Conservation (phyloP, 768 basidiomycete genomes). For the Hygrophorus pudorinus region DNA sequence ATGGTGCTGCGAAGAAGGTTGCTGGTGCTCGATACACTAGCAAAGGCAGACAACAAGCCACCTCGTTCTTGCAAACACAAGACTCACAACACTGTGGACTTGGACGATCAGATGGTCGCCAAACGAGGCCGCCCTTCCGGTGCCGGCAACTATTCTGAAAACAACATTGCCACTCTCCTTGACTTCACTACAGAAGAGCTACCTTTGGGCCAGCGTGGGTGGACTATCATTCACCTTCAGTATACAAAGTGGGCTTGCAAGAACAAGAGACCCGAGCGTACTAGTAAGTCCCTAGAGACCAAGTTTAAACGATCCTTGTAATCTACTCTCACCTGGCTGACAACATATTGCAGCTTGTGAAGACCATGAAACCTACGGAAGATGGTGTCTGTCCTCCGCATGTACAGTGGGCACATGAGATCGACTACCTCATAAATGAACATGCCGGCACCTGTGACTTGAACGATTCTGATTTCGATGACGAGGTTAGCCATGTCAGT, state of each 20-base stretch:
- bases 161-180: slow-evolving; percentile 12
- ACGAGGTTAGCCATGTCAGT: neutral
- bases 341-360: slow-evolving; percentile 10
- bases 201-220: slow-evolving; percentile 15
- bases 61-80: too few species aligned
- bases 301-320: slow-evolving; percentile 12
- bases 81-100: too few species aligned
- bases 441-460: slow-evolving; percentile 12
- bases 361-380: slow-evolving; percentile 20
- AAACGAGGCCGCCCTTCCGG: slow-evolving; percentile 10
- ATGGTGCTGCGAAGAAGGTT: too few species aligned
- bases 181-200: slow-evolving; percentile 8
- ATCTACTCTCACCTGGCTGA: neutral
- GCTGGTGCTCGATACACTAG: too few species aligned
- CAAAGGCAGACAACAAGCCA: too few species aligned
- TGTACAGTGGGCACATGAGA: slow-evolving; percentile 12
- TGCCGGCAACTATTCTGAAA: slow-evolving; percentile 12
- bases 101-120: neutral
- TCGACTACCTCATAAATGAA: slow-evolving; percentile 15
- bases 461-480: slow-evolving; percentile 10
- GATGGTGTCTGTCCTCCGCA: slow-evolving; percentile 16
- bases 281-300: slow-evolving; percentile 13
- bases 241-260: slow-evolving; percentile 12
- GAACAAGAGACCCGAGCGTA: slow-evolving; percentile 7
- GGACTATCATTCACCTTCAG: slow-evolving; percentile 7